These are phyloP conservation scores for Talaromyces islandicus DNA, from an alignment of 2,329 filamentous ascomycete genomes.

Conservation along the genomic window DNA sequence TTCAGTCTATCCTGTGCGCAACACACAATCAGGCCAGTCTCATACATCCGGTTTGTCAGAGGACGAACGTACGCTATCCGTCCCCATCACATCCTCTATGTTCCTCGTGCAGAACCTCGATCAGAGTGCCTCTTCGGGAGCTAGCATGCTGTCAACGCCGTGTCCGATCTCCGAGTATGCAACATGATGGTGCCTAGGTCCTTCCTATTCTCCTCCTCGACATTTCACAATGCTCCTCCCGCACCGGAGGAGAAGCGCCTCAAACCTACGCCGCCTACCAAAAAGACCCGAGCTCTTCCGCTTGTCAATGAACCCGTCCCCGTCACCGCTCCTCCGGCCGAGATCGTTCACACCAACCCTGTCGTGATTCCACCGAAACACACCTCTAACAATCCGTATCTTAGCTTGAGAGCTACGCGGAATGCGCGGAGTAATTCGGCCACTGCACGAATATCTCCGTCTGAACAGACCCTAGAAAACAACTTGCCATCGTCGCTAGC, in stretches of 20 bases:
- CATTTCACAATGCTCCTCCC: slow-evolving; percentile 16
- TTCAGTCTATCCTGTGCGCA: background rate
- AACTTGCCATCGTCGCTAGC: slow-evolving; percentile 51
- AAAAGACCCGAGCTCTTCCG: slow-evolving; percentile 8
- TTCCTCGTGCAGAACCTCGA: slow-evolving; percentile 35
- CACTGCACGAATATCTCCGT: slow-evolving; percentile 20
- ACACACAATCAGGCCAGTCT: background rate
- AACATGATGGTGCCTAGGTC: slow-evolving; percentile 39
- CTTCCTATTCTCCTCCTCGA: slow-evolving; percentile 30
- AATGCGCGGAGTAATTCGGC: slow-evolving; percentile 14
- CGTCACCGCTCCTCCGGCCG: slow-evolving; percentile 7
- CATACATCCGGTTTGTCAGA: background rate
- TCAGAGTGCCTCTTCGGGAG: slow-evolving; percentile 35
- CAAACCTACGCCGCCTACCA: slow-evolving; percentile 8
- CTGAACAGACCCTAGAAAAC: slow-evolving; percentile 27
- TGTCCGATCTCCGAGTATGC: slow-evolving; percentile 10
- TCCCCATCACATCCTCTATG: slow-evolving; percentile 19
- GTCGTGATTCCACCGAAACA: slow-evolving; percentile 32
- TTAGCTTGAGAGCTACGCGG: slow-evolving; percentile 13
- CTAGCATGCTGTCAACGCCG: slow-evolving; percentile 14
- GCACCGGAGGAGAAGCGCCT: slow-evolving; percentile 14
- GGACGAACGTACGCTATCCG: background rate
- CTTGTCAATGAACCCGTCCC: slow-evolving; percentile 14
- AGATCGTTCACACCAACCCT: slow-evolving; percentile 22
- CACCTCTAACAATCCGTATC: slow-evolving; percentile 12